These are phyloP conservation scores for Protostelium mycophagum DNA, from an alignment of 78 protist genomes.

Conservation along the genomic window DNA sequence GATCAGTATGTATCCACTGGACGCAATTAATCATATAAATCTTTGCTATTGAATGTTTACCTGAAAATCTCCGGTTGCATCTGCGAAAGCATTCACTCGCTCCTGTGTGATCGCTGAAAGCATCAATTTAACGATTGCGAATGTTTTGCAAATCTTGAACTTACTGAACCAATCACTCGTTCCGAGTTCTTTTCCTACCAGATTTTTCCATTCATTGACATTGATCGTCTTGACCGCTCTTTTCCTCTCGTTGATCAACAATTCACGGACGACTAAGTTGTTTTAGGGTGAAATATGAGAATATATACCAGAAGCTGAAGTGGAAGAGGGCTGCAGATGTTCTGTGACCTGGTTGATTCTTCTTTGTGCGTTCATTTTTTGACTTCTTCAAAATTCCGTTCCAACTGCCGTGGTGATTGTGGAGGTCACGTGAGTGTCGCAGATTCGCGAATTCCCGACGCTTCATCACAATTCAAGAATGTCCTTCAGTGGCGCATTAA, in stretches of 20 bases:
- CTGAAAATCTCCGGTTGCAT: slow-evolving; percentile 12
- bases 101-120: slow-evolving; percentile 52
- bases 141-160: neutral
- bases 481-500: slow-evolving; percentile 26
- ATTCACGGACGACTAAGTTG: neutral
- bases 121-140: too few species aligned
- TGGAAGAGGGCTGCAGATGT: neutral
- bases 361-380: too few species aligned
- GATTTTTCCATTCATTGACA: slow-evolving; percentile 32
- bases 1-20: slow-evolving; percentile 66
- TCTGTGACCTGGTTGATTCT: neutral
- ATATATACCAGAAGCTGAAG: neutral
- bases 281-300: neutral
- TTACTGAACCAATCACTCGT: slow-evolving; percentile 15
- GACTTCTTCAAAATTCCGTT: too few species aligned
- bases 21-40: slow-evolving; percentile 20
- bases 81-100: slow-evolving; percentile 47
- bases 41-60: neutral
- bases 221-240: neutral
- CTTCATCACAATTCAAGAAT: too few species aligned
- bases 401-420: too few species aligned
- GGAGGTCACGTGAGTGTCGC: too few species aligned
- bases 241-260: neutral
- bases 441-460: too few species aligned
- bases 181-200: slow-evolving; percentile 57